Evolutionary conservation across 495 filamentous ascomycete species (phyloP), one percentile per base, ranked within the genome.

Genomic region (Poronia punctata): DNA sequence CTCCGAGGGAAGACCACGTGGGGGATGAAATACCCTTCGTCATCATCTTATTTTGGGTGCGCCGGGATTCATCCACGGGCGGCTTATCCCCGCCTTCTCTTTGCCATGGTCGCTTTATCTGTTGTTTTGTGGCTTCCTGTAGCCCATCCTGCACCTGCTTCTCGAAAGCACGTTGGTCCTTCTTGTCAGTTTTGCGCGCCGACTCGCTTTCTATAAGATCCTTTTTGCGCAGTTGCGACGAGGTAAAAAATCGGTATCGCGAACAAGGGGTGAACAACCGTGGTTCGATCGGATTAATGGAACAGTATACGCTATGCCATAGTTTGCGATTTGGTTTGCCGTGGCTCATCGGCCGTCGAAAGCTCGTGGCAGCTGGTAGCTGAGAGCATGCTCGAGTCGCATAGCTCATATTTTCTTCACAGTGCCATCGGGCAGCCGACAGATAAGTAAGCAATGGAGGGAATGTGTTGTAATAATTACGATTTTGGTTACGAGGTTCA

Each of bases 81-180:
- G 76, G 71, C 31, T 65, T 56, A 47, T 82, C 74, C 15, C 72
- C 71, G 16, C 79, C 79, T 46, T 85, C 72, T 24, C 82, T 70
- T 51, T 83, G 79, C 84, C 84, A 86, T 52, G 84, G 84, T 11
- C 67, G 59, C 36, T 63, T 54, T 17, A 66, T 58, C 32, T 50
- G 57, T 22, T 49, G 40, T 18, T 50, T 55, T 3, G 47, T 56
- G 22, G 53, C 53, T 38, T 59, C 45, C 43, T 51, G 61, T 46
- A 44, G 57, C 35, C 39, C 61, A 38, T 16, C 55, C 19, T 45
- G 44, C 12, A 65, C 62, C 24, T 69, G 43, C 24, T 65, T 43
- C 37, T 68, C 63, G 17, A 64, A 51, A 23, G 57, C 60, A 21
- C 57, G 61, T 14, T 67, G 43, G 22, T 56, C 49, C 36, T 59